Evolutionary conservation across 2,329 filamentous ascomycete species (phyloP).

Genomic region (Chaetomiaceae sp.): DNA sequence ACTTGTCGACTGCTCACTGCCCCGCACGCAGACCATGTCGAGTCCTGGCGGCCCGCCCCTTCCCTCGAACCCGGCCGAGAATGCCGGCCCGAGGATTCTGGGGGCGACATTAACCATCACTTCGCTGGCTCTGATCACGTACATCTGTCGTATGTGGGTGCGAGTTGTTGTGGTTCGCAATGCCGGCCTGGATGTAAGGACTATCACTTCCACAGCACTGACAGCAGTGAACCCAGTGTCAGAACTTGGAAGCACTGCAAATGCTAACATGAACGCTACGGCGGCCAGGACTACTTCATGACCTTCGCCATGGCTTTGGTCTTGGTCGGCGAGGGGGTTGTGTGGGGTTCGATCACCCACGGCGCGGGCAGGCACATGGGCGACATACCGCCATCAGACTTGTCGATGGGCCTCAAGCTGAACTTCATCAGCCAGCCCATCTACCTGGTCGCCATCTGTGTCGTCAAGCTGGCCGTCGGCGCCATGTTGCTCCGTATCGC

Average conservation of each 20-base stretch:
- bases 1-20: not conserved
- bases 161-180: slow-evolving; percentile 42
- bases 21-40: not conserved
- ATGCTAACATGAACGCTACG: not conserved
- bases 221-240: too few species aligned
- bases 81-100: slow-evolving; percentile 36
- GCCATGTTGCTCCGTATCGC: slow-evolving; percentile 39
- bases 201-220: too few species aligned
- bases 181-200: slow-evolving; percentile 42
- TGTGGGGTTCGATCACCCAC: slow-evolving; percentile 37
- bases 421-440: slow-evolving; percentile 42
- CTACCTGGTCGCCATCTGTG: slow-evolving; percentile 38
- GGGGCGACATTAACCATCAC: slow-evolving; percentile 37
- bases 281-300: slow-evolving; percentile 30
- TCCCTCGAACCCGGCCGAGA: slow-evolving; percentile 32
- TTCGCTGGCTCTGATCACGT: slow-evolving; percentile 34
- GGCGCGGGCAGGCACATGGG: slow-evolving; percentile 43
- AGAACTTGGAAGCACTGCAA: not conserved
- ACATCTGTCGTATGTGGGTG: slow-evolving; percentile 42
- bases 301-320: slow-evolving; percentile 29
- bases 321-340: slow-evolving; percentile 35
- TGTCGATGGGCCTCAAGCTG: slow-evolving; percentile 36
- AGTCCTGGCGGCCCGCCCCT: not conserved
- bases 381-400: slow-evolving; percentile 35
- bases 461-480: slow-evolving; percentile 41